Evolutionary conservation across 2,329 filamentous ascomycete genomes (phyloP), one percentile per base, ranked within the genome.

Genomic region (Orbilia ellipsospora): DNA sequence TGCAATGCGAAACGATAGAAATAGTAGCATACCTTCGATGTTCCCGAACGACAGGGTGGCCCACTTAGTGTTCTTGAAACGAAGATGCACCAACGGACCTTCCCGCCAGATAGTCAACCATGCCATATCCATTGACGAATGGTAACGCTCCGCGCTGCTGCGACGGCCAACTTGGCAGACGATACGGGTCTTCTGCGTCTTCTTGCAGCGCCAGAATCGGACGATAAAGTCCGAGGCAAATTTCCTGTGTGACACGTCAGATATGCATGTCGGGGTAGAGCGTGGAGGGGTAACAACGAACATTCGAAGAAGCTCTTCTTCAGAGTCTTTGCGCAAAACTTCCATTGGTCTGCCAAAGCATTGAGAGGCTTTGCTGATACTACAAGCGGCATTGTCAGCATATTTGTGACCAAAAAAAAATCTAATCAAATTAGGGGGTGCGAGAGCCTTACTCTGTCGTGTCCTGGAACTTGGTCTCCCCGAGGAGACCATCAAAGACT

Each of bases 301-400:
- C 78, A 80, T 77, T 74, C 78, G 77, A 42, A 80, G 77, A 67
- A 80, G 78, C 63, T 80, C 78, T 62, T 80, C 79, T 56, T 80
- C 79, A 18, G 77, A 64, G 1, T 78, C 77, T 74, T 79, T 78
- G 31, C 74, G 78, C n/a, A 79, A 57, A 4, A 77, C 77, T 28
- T 79, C 79, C 77, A 80, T 80, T 16, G 69, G 51, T 54, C 76
- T 76, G 15, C 78, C 79, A 75, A 79, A 79, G 51, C 79, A 80
- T 51, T 79, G 72, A 6, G 79, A 80, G 31, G 74, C 76, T 61
- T 78, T 77, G 60, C 62, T 72, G 50, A 68, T 59, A 45, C 77
- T 78, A 64, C 40, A 59, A 45, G 52, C 31, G 50, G 50, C 4
- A 48, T 26, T 63, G 60, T 73, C 70, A 74, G 72, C 70, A 61